Percentiles rank a stretch among this genome's conserved stretches.
These are phyloP conservation scores for Schizosaccharomyces versatilis DNA, from an alignment of 1,139 yeast species.

Conservation along the genomic window DNA sequence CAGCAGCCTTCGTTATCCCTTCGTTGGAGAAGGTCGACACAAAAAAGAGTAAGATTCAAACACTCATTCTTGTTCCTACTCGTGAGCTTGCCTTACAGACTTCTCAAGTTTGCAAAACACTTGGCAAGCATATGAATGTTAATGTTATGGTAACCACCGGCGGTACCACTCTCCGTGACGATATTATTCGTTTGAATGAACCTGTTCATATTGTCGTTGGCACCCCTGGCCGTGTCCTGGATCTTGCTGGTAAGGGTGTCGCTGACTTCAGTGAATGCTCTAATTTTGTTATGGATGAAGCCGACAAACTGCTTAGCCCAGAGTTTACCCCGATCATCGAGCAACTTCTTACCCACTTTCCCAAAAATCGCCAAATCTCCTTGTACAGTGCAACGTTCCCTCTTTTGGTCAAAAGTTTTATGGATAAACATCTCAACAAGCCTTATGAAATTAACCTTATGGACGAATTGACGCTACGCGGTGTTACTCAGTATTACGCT, in stretches of 20 bases:
- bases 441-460: conserved; percentile 91
- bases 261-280: conserved; percentile 79
- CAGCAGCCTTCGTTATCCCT: conserved; percentile 88
- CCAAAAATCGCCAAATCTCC: conserved; percentile 58
- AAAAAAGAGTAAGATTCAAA: conserved; percentile 64
- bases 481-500: conserved; percentile 92
- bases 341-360: conserved; percentile 67
- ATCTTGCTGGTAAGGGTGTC: conserved; percentile 67
- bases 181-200: conserved; percentile 74
- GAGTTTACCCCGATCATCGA: conserved; percentile 79
- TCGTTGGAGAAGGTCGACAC: conserved; percentile 70
- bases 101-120: conserved; percentile 89
- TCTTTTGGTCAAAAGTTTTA: conserved; percentile 70
- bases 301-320: conserved; percentile 83
- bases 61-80: conserved; percentile 73
- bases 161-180: conserved; percentile 87
- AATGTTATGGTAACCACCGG: conserved; percentile 98
- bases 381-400: conserved; percentile 94
- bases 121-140: conserved; percentile 66
- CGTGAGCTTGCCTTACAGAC: conserved; percentile 94
- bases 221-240: conserved; percentile 92
- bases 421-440: conserved; percentile 51
- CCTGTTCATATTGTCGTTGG: conserved; percentile 83
- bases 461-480: conserved; percentile 91
- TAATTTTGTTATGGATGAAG: conserved; percentile 93